Percentiles rank a stretch among this genome's conserved stretches.
Conservation (phyloP, 306 rosid genomes). For the Malus domestica region DNA sequence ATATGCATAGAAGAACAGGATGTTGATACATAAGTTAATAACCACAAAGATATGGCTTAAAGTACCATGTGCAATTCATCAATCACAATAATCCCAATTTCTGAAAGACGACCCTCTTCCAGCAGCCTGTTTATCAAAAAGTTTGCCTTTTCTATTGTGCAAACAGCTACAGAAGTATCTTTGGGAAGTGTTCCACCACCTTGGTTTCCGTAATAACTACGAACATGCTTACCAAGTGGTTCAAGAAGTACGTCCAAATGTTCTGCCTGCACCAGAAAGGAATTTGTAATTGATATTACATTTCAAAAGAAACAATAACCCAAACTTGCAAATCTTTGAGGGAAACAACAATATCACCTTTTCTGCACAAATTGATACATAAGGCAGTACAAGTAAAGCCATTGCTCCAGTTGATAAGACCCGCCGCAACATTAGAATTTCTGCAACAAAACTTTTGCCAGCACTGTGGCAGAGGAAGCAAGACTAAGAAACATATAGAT, state of each 20-base stretch:
- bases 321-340: constrained; percentile 12
- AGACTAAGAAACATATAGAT: constrained; percentile 13
- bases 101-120: constrained; percentile 91
- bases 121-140: constrained; percentile 74
- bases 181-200: constrained; percentile 93
- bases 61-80: constrained; percentile 98
- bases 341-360: constrained; percentile 45
- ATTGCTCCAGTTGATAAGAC: constrained; percentile 73
- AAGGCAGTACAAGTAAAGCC: constrained; percentile 93
- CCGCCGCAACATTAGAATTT: constrained; percentile 82
- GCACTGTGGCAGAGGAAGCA: constrained; percentile 61
- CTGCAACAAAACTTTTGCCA: constrained; percentile 98
- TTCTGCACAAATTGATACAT: constrained; percentile 95
- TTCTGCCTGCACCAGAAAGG: constrained; percentile 62
- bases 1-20: neutral
- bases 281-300: constrained; percentile 1
- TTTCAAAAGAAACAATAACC: neutral
- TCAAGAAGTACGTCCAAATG: constrained; percentile 88
- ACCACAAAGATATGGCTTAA: neutral
- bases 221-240: constrained; percentile 87
- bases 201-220: constrained; percentile 94
- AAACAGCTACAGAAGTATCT: constrained; percentile 93
- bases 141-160: constrained; percentile 99
- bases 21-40: neutral
- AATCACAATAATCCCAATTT: constrained; percentile 91